Evolutionary conservation across 2,329 filamentous ascomycete species (phyloP).

Genomic region (Fusarium sp.): DNA sequence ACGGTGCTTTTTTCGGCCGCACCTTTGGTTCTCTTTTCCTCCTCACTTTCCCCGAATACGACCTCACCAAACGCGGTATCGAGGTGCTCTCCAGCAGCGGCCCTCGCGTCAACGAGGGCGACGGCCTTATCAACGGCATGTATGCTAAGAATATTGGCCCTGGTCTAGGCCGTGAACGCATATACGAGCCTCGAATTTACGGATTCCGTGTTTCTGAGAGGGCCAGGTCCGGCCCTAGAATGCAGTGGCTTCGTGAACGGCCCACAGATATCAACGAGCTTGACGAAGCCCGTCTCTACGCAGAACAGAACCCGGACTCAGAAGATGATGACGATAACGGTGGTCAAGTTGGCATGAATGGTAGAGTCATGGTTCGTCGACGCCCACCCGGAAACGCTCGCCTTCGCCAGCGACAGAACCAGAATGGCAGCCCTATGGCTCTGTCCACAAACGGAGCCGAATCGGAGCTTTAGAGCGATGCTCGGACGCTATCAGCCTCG

Average conservation of each 20-base stretch:
- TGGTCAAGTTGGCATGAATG: conserved; percentile 56
- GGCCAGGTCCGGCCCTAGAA: conserved; percentile 88
- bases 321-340: conserved; percentile 68
- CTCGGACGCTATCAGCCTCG: neutral
- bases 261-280: conserved; percentile 83
- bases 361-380: conserved; percentile 55
- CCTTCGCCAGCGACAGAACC: conserved; percentile 57
- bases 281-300: conserved; percentile 76
- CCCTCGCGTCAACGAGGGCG: conserved; percentile 54
- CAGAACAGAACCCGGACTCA: conserved; percentile 63
- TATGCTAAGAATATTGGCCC: conserved; percentile 88
- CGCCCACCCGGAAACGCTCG: conserved; percentile 57
- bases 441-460: conserved; percentile 67
- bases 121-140: conserved; percentile 82
- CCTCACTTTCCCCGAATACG: conserved; percentile 97
- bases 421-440: conserved; percentile 68
- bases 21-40: conserved; percentile 98
- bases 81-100: conserved; percentile 61
- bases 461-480: conserved; percentile 61
- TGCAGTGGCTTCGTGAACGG: conserved; percentile 94
- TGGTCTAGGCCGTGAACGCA: conserved; percentile 81
- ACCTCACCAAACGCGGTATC: conserved; percentile 78
- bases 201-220: conserved; percentile 94
- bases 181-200: conserved; percentile 97
- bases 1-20: conserved; percentile 97